Evolutionary conservation across 805 yeast species (phyloP).

Genomic region (Pichia cephalocereana): DNA sequence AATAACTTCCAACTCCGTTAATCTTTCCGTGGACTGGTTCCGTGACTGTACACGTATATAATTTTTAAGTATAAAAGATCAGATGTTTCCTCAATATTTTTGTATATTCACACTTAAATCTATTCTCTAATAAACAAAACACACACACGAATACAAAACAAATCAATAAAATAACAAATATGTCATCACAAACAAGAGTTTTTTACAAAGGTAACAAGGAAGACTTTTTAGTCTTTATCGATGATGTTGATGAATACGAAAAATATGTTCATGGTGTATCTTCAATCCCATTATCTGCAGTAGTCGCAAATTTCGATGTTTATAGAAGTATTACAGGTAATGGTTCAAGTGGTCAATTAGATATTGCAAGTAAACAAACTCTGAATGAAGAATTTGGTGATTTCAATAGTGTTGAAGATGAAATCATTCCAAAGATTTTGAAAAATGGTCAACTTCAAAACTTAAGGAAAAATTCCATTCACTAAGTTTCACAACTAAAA

Average conservation of each 20-base stretch:
- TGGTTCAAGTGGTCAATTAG: slow-evolving; percentile 65
- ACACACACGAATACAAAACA: background rate
- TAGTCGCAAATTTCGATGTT: slow-evolving; percentile 58
- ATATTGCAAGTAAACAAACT: slow-evolving; percentile 60
- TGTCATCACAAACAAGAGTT: slow-evolving; percentile 32
- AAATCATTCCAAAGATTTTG: slow-evolving; percentile 47
- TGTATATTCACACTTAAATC: too few relatives aligned
- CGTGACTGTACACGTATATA: too few relatives aligned
- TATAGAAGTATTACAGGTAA: slow-evolving; percentile 48
- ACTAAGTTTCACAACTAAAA: background rate
- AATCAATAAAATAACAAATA: background rate
- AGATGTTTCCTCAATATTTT: too few relatives aligned
- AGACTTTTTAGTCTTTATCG: slow-evolving; percentile 61
- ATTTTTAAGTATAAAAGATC: too few relatives aligned
- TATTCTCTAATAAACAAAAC: background rate
- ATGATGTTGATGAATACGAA: slow-evolving; percentile 39
- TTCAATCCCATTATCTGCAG: slow-evolving; percentile 48
- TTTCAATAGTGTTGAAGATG: slow-evolving; percentile 37
- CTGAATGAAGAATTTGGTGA: slow-evolving; percentile 63
- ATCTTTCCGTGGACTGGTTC: too few relatives aligned
- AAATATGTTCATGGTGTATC: slow-evolving; percentile 42
- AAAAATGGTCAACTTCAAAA: slow-evolving; percentile 47
- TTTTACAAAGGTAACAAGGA: slow-evolving; percentile 56
- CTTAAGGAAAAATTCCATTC: slow-evolving; percentile 4
- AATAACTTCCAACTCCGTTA: too few relatives aligned